Conservation (phyloP, 768 basidiomycete species). For the Lentinus brumalis region DNA sequence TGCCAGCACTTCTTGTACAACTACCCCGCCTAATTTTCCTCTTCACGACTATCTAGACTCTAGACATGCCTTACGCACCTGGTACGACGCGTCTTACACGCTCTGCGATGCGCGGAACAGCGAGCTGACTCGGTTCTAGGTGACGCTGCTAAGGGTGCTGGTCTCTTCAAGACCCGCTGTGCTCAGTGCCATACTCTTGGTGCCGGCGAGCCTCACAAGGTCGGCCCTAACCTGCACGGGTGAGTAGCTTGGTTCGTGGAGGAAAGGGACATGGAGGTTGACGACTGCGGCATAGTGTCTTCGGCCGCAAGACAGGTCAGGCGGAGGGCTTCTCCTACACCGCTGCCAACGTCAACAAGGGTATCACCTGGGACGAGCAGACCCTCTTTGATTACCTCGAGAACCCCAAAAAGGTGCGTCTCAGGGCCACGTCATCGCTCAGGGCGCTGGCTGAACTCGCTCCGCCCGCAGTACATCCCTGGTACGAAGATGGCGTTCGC, state of each 20-base stretch:
- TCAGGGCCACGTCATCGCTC: slow-evolving; percentile 11
- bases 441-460: not conserved
- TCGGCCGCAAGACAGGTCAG: slow-evolving; percentile 86
- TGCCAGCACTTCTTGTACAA: slow-evolving; percentile 18
- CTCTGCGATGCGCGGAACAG: not conserved
- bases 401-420: slow-evolving; percentile 92
- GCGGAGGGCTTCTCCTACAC: slow-evolving; percentile 89
- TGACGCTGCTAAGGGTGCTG: slow-evolving; percentile 88
- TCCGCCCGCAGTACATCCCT: slow-evolving; percentile 72
- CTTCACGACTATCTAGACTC: slow-evolving; percentile 28
- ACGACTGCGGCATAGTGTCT: slow-evolving; percentile 50
- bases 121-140: slow-evolving; percentile 43
- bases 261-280: slow-evolving; percentile 7
- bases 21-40: slow-evolving; percentile 20
- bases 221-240: slow-evolving; percentile 96
- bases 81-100: slow-evolving; percentile 34
- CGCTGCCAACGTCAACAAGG: slow-evolving; percentile 95
- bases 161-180: slow-evolving; percentile 95
- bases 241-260: slow-evolving; percentile 38
- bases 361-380: slow-evolving; percentile 78
- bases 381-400: slow-evolving; percentile 96
- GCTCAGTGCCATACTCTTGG: slow-evolving; percentile 92
- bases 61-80: slow-evolving; percentile 45
- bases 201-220: slow-evolving; percentile 78
- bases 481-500: slow-evolving; percentile 99